phyloP scores from a whole-genome alignment of 805 yeast genomes.

The Cyberlindnera subsufficiens region DNA sequence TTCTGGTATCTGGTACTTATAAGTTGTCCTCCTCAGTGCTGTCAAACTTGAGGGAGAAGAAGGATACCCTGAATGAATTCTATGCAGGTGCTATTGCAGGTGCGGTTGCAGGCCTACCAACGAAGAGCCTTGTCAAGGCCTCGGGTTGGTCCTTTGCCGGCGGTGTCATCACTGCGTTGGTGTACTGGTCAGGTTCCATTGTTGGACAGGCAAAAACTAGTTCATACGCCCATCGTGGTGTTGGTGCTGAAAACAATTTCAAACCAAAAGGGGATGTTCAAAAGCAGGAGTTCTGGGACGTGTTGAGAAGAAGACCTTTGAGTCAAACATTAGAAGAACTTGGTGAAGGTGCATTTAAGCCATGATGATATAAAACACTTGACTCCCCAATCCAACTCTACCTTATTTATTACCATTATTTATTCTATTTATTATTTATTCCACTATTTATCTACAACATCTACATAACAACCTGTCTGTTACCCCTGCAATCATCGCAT shows the following conservation, averaged over 20 bases:
- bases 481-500: neutral
- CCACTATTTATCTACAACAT: constrained; percentile 2
- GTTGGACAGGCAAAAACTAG: constrained; percentile 32
- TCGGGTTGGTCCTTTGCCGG: constrained; percentile 41
- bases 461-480: neutral
- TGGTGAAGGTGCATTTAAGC: constrained; percentile 37
- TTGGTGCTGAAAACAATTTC: constrained; percentile 25
- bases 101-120: constrained; percentile 29
- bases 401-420: neutral
- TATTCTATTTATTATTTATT: constrained; percentile 7
- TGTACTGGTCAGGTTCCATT: constrained; percentile 45
- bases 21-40: constrained; percentile 36
- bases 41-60: constrained; percentile 56
- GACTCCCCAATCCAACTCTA: too few species aligned
- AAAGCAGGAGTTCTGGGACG: constrained; percentile 71
- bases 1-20: constrained; percentile 46
- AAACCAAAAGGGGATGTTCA: constrained; percentile 20
- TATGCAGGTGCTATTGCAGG: constrained; percentile 44
- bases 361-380: too few species aligned
- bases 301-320: constrained; percentile 72
- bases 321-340: constrained; percentile 72
- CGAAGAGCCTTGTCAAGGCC: constrained; percentile 32
- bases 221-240: constrained; percentile 23
- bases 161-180: constrained; percentile 39
- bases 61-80: constrained; percentile 57